These are phyloP conservation scores for Eucalyptus curtisii DNA, from an alignment of 345 rosid genomes.

Conservation along the genomic window DNA sequence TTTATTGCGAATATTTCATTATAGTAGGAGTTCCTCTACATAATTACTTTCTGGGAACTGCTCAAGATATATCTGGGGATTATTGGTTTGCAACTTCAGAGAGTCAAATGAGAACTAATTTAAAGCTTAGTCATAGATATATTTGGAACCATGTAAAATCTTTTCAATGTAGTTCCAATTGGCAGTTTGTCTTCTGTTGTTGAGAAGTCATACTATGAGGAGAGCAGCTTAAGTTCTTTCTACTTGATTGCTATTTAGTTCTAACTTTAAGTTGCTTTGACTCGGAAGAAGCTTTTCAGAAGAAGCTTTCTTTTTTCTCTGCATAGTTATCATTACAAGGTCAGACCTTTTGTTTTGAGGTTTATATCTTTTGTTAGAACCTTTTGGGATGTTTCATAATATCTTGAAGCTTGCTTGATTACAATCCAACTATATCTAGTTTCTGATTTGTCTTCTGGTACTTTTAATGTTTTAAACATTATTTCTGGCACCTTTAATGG, in stretches of 20 bases:
- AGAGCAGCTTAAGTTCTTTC: background rate
- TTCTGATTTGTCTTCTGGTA: background rate
- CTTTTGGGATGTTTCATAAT: background rate
- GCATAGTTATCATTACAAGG: background rate
- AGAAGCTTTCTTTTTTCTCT: background rate
- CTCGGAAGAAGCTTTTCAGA: background rate
- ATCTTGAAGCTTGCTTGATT: background rate
- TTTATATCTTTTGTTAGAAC: background rate
- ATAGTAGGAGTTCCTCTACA: background rate
- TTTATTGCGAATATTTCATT: background rate
- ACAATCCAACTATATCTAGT: background rate
- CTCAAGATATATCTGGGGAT: background rate
- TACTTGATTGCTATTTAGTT: background rate
- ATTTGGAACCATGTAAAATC: background rate
- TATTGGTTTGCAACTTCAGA: background rate
- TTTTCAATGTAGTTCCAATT: background rate
- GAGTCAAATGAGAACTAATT: background rate
- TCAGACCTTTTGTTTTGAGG: background rate
- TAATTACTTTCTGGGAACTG: background rate
- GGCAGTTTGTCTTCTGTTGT: background rate
- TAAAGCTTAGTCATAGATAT: background rate
- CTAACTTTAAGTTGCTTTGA: background rate
- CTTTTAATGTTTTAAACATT: background rate
- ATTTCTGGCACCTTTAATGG: background rate
- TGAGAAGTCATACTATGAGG: background rate